A percentile compares a stretch with the other conserved stretches of the same genome.
Evolutionary conservation across 2,329 filamentous ascomycete species (phyloP).

Genomic region (Botrytis squamosa): DNA sequence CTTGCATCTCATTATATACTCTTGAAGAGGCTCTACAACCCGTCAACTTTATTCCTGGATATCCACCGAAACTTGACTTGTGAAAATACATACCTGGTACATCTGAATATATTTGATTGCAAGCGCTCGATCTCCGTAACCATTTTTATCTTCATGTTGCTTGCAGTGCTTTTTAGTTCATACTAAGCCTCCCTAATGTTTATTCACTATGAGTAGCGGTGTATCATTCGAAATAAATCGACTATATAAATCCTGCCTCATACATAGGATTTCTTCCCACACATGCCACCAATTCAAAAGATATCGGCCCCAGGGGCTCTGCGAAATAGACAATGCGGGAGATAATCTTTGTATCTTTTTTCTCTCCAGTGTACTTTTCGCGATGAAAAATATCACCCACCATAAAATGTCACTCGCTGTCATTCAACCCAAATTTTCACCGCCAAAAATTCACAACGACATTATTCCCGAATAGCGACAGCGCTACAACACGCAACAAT

Average conservation of each 20-base stretch:
- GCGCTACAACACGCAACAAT: not conserved
- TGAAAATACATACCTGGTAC: not conserved
- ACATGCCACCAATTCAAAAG: not conserved
- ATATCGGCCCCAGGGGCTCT: too few species aligned
- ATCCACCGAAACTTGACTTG: not conserved
- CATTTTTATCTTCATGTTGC: not conserved
- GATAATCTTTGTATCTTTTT: not conserved
- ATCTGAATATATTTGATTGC: not conserved
- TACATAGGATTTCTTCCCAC: not conserved
- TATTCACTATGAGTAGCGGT: not conserved
- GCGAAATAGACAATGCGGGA: not conserved
- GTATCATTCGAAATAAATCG: not conserved
- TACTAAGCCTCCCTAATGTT: not conserved
- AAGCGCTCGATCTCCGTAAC: not conserved
- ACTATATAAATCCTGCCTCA: not conserved
- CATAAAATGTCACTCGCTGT: not conserved
- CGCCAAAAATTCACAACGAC: not conserved
- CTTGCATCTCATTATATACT: not conserved
- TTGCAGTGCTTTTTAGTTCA: not conserved
- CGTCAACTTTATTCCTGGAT: too few species aligned
- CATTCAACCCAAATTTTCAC: not conserved
- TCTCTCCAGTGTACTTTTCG: not conserved
- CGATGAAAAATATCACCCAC: not conserved
- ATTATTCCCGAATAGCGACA: not conserved
- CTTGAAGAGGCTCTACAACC: too few species aligned